These are phyloP conservation scores for Herpotrichia juniperi DNA, from an alignment of 2,329 filamentous ascomycete species.

Conservation along the genomic window DNA sequence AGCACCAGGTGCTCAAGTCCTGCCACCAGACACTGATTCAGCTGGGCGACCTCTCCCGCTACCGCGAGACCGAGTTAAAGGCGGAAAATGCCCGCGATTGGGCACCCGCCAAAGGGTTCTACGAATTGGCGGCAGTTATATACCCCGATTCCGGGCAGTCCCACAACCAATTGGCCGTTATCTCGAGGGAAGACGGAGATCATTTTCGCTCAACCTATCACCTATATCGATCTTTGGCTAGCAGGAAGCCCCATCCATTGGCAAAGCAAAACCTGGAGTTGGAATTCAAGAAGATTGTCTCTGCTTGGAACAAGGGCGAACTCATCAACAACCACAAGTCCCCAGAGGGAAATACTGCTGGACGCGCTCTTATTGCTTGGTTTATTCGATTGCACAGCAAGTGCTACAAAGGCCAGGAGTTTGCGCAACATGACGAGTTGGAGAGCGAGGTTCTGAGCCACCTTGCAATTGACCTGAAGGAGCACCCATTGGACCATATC, in stretches of 20 bases:
- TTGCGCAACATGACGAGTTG: constrained; percentile 77
- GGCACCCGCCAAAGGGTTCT: constrained; percentile 82
- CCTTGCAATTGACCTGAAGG: constrained; percentile 74
- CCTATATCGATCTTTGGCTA: constrained; percentile 81
- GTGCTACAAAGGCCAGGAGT: constrained; percentile 78
- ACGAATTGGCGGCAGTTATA: constrained; percentile 79
- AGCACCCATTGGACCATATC: constrained; percentile 66
- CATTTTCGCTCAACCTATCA: constrained; percentile 88
- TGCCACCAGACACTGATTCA: constrained; percentile 85
- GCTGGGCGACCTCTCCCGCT: constrained; percentile 88
- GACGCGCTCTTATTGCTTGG: constrained; percentile 74
- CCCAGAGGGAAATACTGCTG: constrained; percentile 57
- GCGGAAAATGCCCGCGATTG: constrained; percentile 76
- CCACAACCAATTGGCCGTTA: constrained; percentile 89
- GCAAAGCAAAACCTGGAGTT: constrained; percentile 78
- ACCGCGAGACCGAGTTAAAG: constrained; percentile 72
- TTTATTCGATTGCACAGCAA: constrained; percentile 86
- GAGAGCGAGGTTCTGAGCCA: constrained; percentile 85
- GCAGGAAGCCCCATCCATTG: constrained; percentile 74
- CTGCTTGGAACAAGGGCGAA: constrained; percentile 62
- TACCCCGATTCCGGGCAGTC: constrained; percentile 80
- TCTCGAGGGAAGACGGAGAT: constrained; percentile 77
- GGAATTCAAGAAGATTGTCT: constrained; percentile 73
- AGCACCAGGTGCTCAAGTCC: constrained; percentile 68
- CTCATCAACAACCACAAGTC: constrained; percentile 50